Evolutionary conservation across 2,329 filamentous ascomycete species (phyloP).

Genomic region (Gliomastix tumulicola): DNA sequence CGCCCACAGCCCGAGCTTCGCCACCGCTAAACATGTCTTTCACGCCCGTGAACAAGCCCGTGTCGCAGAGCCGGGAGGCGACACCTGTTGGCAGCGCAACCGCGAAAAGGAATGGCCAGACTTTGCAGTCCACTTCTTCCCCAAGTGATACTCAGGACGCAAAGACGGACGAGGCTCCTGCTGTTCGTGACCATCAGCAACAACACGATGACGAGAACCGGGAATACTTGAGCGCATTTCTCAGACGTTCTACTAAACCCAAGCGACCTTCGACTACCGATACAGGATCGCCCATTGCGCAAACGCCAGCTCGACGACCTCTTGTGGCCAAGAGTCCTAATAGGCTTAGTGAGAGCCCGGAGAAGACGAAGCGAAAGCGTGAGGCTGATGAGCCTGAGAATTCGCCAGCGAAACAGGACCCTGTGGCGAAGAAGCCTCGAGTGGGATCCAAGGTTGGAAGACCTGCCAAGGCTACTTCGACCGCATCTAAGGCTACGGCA

Average conservation of each 20-base stretch:
- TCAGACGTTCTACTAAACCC: slow-evolving; percentile 22
- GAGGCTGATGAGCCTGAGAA: slow-evolving; percentile 15
- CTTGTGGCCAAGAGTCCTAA: slow-evolving; percentile 27
- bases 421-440: slow-evolving; percentile 16
- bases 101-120: too few species aligned
- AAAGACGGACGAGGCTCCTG: too few species aligned
- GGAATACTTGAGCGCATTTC: slow-evolving; percentile 25
- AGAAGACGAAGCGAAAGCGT: slow-evolving; percentile 22
- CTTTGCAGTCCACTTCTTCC: too few species aligned
- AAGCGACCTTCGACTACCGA: slow-evolving; percentile 18
- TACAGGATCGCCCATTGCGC: slow-evolving; percentile 20
- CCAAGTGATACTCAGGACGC: too few species aligned
- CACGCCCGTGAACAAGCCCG: slow-evolving; percentile 17
- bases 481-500: background rate
- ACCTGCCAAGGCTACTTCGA: slow-evolving; percentile 7
- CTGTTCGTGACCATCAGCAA: too few species aligned
- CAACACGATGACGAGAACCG: too few species aligned
- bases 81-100: too few species aligned
- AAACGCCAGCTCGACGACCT: slow-evolving; percentile 16
- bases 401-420: slow-evolving; percentile 13
- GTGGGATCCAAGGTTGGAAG: too few species aligned
- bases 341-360: slow-evolving; percentile 16
- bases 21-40: slow-evolving; percentile 12
- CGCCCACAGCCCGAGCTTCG: background rate
- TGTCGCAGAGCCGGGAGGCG: too few species aligned